A percentile compares a stretch with the other conserved stretches of the same genome.
Evolutionary conservation across 2,329 filamentous ascomycete genomes (phyloP).

Genomic region (Phialophora macrospora): DNA sequence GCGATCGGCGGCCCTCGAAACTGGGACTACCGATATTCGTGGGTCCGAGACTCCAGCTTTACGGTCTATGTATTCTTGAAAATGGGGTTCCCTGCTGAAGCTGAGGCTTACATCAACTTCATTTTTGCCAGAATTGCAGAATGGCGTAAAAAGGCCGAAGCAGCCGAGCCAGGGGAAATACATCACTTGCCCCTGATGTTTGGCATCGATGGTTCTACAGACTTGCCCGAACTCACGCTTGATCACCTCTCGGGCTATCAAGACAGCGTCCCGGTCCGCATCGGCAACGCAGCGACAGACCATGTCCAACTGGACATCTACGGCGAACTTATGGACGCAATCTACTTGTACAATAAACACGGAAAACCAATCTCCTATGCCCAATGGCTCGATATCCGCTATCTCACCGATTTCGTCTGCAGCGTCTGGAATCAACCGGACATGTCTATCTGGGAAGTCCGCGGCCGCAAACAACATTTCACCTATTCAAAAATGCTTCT

Average conservation of each 20-base stretch:
- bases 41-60: slow-evolving; percentile 78
- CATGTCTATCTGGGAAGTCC: slow-evolving; percentile 84
- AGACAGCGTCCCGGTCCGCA: slow-evolving; percentile 71
- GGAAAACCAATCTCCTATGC: slow-evolving; percentile 78
- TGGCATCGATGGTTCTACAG: slow-evolving; percentile 73
- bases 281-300: slow-evolving; percentile 76
- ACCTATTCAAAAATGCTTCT: slow-evolving; percentile 83
- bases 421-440: slow-evolving; percentile 70
- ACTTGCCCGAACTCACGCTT: slow-evolving; percentile 73
- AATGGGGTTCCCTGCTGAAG: slow-evolving; percentile 75
- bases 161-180: slow-evolving; percentile 40
- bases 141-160: slow-evolving; percentile 64
- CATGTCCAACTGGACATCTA: slow-evolving; percentile 82
- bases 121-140: slow-evolving; percentile 72
- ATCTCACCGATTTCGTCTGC: slow-evolving; percentile 72
- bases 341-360: slow-evolving; percentile 80
- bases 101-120: slow-evolving; percentile 78
- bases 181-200: slow-evolving; percentile 74
- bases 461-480: slow-evolving; percentile 76
- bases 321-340: slow-evolving; percentile 75
- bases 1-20: slow-evolving; percentile 68
- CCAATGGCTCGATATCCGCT: slow-evolving; percentile 72
- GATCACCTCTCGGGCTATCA: slow-evolving; percentile 74
- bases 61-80: slow-evolving; percentile 77
- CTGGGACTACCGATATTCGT: slow-evolving; percentile 64